phyloP scores from a whole-genome alignment of 345 rosid genomes.

The Gossypium mustelinum region DNA sequence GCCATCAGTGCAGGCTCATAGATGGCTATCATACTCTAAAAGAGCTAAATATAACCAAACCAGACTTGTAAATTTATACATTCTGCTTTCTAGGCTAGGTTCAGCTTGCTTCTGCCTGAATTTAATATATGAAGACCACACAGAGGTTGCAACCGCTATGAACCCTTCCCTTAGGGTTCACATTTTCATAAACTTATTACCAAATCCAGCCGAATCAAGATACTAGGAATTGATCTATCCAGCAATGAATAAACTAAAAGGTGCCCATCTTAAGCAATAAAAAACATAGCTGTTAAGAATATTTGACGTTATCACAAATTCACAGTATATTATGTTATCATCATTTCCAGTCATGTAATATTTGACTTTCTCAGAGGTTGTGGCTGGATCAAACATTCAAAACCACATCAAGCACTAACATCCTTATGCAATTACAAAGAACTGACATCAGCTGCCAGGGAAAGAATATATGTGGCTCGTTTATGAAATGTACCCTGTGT shows the following conservation, averaged over 20 bases:
- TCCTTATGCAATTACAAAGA: neutral
- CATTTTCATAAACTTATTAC: neutral
- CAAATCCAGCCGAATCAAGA: neutral
- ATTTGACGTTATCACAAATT: neutral
- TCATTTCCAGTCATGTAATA: neutral
- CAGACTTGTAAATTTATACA: neutral
- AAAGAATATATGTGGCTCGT: neutral
- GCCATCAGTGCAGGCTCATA: neutral
- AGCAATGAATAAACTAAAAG: neutral
- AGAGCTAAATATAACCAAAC: neutral
- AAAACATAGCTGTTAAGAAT: neutral
- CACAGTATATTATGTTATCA: neutral
- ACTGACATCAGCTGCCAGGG: neutral
- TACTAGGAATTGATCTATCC: neutral
- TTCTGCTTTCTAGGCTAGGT: neutral
- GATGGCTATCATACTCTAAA: neutral
- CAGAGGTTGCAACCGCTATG: slow-evolving; percentile 4
- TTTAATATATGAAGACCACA: neutral
- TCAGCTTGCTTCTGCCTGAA: slow-evolving; percentile 7
- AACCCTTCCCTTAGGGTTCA: neutral
- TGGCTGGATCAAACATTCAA: neutral
- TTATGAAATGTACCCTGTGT: neutral
- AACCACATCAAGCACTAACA: neutral
- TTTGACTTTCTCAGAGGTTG: neutral
- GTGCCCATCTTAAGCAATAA: neutral